Percentiles rank a stretch among this genome's conserved stretches.
Evolutionary conservation across 176 grass and related monocot species (phyloP).

Genomic region (Paspalum vaginatum): DNA sequence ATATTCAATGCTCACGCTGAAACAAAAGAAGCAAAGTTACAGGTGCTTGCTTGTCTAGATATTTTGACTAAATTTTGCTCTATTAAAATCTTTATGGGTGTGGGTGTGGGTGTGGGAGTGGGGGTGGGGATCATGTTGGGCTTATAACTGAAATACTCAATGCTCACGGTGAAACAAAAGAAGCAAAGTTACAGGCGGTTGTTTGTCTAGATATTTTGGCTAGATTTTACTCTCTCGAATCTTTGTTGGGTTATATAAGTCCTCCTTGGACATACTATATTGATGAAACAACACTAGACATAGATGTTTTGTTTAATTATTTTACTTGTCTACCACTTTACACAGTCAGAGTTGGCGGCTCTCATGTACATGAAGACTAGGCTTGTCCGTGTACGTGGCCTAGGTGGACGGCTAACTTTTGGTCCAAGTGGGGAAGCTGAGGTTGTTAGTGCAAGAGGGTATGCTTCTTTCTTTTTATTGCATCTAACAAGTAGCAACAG

Average conservation of each 20-base stretch:
- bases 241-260: neutral
- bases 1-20: slow-evolving; percentile 99
- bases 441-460: slow-evolving; percentile 98
- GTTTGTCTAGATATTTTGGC: slow-evolving; percentile 25
- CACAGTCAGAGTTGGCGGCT: slow-evolving; percentile 91
- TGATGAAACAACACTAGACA: slow-evolving; percentile 27
- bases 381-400: slow-evolving; percentile 86
- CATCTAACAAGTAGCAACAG: neutral
- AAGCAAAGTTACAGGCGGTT: slow-evolving; percentile 90
- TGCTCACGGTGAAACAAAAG: slow-evolving; percentile 96
- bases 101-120: too few species aligned
- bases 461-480: slow-evolving; percentile 35
- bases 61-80: neutral
- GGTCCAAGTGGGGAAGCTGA: slow-evolving; percentile 90
- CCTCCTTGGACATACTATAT: slow-evolving; percentile 1
- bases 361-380: slow-evolving; percentile 96
- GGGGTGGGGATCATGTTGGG: slow-evolving; percentile 60
- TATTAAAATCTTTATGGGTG: too few species aligned
- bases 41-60: slow-evolving; percentile 54
- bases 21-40: slow-evolving; percentile 97
- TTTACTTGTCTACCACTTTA: slow-evolving; percentile 30
- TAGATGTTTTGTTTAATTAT: slow-evolving; percentile 35
- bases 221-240: slow-evolving; percentile 23
- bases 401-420: slow-evolving; percentile 82
- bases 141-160: slow-evolving; percentile 99